Percentiles rank a stretch among this genome's conserved stretches.
Evolutionary conservation across 805 yeast genomes (phyloP).

Genomic region (Candida nanaspora): DNA sequence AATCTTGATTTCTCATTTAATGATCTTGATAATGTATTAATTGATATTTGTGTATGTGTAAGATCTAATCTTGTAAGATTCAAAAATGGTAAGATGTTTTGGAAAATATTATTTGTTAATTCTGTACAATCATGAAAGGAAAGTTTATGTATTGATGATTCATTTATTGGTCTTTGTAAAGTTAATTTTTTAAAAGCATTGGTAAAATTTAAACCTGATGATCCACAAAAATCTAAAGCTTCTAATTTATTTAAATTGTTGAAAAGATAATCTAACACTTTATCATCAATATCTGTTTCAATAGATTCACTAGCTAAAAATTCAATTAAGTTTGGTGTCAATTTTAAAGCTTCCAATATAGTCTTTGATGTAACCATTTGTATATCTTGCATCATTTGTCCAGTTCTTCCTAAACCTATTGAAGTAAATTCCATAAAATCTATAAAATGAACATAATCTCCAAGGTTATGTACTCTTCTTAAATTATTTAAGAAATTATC

Average conservation of each 20-base stretch:
- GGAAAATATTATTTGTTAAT: constrained; percentile 49
- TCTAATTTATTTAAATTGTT: constrained; percentile 48
- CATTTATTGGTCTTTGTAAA: constrained; percentile 10
- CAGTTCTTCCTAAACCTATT: constrained; percentile 84
- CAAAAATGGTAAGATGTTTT: constrained; percentile 50
- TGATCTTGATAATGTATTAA: constrained; percentile 43
- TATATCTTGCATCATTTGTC: constrained; percentile 83
- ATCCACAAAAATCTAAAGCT: constrained; percentile 84
- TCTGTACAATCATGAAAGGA: constrained; percentile 89
- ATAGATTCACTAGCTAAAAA: constrained; percentile 81
- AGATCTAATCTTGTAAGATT: constrained; percentile 65
- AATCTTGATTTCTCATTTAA: constrained; percentile 53
- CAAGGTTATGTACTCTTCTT: constrained; percentile 31
- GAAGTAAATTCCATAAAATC: constrained; percentile 88
- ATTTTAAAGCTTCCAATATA: constrained; percentile 50
- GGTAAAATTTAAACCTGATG: constrained; percentile 59
- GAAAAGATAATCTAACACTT: constrained; percentile 50
- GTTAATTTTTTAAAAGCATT: constrained; percentile 43
- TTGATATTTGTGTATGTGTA: constrained; percentile 72
- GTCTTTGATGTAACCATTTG: constrained; percentile 82
- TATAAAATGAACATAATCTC: constrained; percentile 61
- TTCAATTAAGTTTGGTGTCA: constrained; percentile 65
- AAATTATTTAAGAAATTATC: constrained; percentile 59
- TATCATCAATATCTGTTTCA: constrained; percentile 67
- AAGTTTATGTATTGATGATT: constrained; percentile 32